Base-by-base conservation (phyloP, 805 yeast species). In the Ogataea haglerorum region DNA sequence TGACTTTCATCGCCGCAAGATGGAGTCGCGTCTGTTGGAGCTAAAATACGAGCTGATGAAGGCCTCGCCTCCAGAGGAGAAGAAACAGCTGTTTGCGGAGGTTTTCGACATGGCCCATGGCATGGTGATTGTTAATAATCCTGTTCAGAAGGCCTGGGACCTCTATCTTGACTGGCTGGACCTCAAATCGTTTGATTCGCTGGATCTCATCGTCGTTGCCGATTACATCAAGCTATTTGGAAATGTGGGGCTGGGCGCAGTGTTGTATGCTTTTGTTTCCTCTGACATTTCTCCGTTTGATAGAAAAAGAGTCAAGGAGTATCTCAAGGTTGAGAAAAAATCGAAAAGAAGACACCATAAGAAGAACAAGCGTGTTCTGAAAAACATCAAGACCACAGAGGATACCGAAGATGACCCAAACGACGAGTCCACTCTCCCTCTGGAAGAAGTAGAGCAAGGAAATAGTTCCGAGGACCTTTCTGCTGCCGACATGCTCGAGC, bases 101-200 rank as follows among this genome's bases (percentile, higher is more conserved):
- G 63, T 89, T 4, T 65, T 65, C 31, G 77, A 74, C 8, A 70
- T 78, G 72, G 76, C 78, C 0, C 80, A 78, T 10, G 95, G 84
- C 25, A 76, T 90, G 81, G 77, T 89, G 3, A 64, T 82, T 12
- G 76, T 91, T 12, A 73, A 77, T 28, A 76, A 82, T 16, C 70
- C 73, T 1, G 78, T 79, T 5, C 67, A 75, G 26, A 64, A 73
- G 22, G 86, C 89, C 1, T 90, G 96, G 95, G 69, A 72, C 27
- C 54, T 81, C 9, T 78, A 77, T 53, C 75, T 88, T 42, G 93
- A 89, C 48, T 84, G 91, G 83, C 22, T 32, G 18, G 95, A 89
- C 58, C 72, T 71, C 6, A 57, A 56, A 5, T 62, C 69, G 4
- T 57, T 88, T 5, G 61, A 66, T 8, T 70, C 72, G 2, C 56